Evolutionary conservation across 2,329 filamentous ascomycete genomes (phyloP).

Genomic region (Trichoderma sp.): DNA sequence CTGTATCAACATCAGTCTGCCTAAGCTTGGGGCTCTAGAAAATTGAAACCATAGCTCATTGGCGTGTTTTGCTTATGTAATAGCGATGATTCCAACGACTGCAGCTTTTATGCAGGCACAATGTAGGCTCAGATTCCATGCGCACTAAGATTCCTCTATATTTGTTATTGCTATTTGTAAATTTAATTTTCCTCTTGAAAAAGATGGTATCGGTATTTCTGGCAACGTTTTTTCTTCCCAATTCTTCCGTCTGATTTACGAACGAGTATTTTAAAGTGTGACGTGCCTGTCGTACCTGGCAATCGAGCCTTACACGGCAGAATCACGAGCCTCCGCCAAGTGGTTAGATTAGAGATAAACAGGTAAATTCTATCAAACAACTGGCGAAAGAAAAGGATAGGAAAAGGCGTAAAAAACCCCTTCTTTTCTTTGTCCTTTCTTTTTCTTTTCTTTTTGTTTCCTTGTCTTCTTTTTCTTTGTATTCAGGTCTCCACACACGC

Average conservation of each 20-base stretch:
- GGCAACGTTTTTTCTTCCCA: not conserved
- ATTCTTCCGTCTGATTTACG: not conserved
- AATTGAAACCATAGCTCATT: slow-evolving; percentile 12
- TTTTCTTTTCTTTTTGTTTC: no score
- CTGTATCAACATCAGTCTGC: not conserved
- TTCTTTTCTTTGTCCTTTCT: no score
- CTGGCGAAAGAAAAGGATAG: not conserved
- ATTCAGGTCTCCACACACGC: not conserved
- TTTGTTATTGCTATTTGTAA: not conserved
- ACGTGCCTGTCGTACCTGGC: not conserved
- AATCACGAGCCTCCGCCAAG: not conserved
- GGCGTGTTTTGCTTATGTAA: slow-evolving; percentile 17
- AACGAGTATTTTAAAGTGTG: not conserved
- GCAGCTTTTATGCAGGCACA: not conserved
- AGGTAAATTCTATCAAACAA: not conserved
- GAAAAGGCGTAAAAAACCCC: not conserved
- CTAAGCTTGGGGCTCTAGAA: slow-evolving; percentile 12
- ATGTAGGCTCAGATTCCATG: not conserved
- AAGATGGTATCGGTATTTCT: not conserved
- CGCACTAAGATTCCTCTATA: not conserved
- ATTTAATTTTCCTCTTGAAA: not conserved
- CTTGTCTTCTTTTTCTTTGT: not conserved
- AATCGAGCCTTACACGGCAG: not conserved
- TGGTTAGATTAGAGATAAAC: not conserved
- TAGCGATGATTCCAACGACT: not conserved